Evolutionary conservation across 371 early-diverging fungal species (phyloP).

Genomic region (Mucor indicus): DNA sequence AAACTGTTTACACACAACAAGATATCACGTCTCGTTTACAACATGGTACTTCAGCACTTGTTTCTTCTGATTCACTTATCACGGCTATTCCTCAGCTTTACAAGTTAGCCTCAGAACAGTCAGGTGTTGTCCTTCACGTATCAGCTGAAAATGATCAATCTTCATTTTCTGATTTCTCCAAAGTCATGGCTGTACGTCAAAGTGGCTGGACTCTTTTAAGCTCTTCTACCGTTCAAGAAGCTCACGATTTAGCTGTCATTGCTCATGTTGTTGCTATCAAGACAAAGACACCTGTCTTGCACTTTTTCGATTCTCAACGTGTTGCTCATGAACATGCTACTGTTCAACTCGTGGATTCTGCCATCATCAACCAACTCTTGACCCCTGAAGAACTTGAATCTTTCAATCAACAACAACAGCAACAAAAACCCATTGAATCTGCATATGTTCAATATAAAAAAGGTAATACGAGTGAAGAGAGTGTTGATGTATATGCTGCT

Average conservation of each 20-base stretch:
- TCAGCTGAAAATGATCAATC: conserved; percentile 31
- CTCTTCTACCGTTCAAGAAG: conserved; percentile 69
- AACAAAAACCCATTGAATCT: conserved; percentile 6
- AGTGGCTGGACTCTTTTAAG: conserved; percentile 72
- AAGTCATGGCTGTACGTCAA: conserved; percentile 76
- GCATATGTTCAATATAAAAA: conserved; percentile 43
- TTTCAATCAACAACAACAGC: conserved; percentile 15
- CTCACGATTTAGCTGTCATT: conserved; percentile 67
- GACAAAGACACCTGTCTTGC: conserved; percentile 59
- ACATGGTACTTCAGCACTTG: conserved; percentile 39
- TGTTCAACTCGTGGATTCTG: conserved; percentile 14
- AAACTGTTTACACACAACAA: conserved; percentile 18
- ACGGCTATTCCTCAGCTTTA: conserved; percentile 66
- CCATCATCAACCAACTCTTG: conserved; percentile 23
- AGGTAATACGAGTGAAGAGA: neutral
- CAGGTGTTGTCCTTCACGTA: conserved; percentile 60
- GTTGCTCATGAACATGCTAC: conserved; percentile 38
- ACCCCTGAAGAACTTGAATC: conserved; percentile 29
- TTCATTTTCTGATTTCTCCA: conserved; percentile 49
- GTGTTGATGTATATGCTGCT: conserved; percentile 24
- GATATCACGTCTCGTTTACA: conserved; percentile 18
- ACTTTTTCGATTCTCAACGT: conserved; percentile 49
- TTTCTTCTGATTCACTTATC: conserved; percentile 54
- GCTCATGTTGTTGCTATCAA: conserved; percentile 62
- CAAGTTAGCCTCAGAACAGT: conserved; percentile 46